phyloP scores from a whole-genome alignment of 2,329 filamentous ascomycete genomes.

The Talaromyces sp. region DNA sequence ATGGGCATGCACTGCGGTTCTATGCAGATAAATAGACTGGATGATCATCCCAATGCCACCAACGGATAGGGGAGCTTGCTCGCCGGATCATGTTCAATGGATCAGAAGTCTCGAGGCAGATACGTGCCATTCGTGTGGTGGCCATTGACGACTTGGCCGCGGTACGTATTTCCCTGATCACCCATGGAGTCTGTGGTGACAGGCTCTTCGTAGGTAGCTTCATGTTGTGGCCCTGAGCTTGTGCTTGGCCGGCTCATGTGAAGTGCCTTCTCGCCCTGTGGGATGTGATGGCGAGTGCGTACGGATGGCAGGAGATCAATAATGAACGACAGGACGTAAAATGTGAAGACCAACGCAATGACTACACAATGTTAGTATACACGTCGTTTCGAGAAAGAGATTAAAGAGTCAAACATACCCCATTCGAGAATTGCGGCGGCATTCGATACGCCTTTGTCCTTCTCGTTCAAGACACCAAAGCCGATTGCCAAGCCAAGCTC shows the following conservation, averaged over 20 bases:
- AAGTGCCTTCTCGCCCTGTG: conserved; percentile 38
- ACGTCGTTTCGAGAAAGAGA: not conserved
- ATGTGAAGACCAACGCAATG: conserved; percentile 78
- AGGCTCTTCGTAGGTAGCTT: conserved; percentile 34
- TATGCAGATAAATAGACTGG: not conserved
- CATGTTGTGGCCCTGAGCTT: conserved; percentile 16
- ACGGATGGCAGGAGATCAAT: conserved; percentile 81
- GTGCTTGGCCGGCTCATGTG: conserved; percentile 23
- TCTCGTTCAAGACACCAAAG: conserved; percentile 58
- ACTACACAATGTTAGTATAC: conserved; percentile 28
- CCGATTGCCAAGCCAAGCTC: conserved; percentile 65
- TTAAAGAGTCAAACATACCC: conserved; percentile 34
- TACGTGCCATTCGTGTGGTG: not conserved
- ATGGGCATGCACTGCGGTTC: not conserved
- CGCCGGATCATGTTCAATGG: not conserved
- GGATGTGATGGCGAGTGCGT: conserved; percentile 47
- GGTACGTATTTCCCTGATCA: conserved; percentile 27
- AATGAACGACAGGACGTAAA: conserved; percentile 82
- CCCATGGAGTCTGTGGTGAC: conserved; percentile 38
- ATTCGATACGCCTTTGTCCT: conserved; percentile 46
- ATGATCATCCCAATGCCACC: not conserved
- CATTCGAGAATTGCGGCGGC: conserved; percentile 74
- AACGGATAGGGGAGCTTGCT: not conserved
- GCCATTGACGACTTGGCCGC: conserved; percentile 17
- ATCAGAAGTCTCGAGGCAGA: conserved; percentile 10